These are phyloP conservation scores for Cladosporium sp. DNA, from an alignment of 2,329 filamentous ascomycete genomes.

Conservation along the genomic window DNA sequence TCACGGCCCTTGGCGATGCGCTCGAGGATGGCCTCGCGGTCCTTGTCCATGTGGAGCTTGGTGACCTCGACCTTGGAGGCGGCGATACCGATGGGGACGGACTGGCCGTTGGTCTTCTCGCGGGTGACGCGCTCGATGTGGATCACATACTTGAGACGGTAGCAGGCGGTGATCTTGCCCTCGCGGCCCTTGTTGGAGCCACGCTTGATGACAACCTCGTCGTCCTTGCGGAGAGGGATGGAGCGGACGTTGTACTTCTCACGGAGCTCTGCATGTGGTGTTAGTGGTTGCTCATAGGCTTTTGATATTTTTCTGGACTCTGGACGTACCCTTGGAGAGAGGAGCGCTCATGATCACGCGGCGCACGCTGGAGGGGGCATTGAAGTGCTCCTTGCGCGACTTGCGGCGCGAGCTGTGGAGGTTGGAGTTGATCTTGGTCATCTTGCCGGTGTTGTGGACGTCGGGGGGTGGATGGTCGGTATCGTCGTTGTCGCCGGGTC, in stretches of 20 bases:
- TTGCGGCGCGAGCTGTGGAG: slow-evolving; percentile 89
- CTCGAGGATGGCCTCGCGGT: slow-evolving; percentile 84
- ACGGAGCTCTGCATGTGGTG: slow-evolving; percentile 64
- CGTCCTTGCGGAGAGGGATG: slow-evolving; percentile 97
- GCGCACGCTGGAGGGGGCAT: slow-evolving; percentile 89
- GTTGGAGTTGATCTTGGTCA: slow-evolving; percentile 69
- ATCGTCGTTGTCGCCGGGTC: slow-evolving; percentile 26
- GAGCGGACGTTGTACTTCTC: slow-evolving; percentile 89
- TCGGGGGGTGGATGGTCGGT: slow-evolving; percentile 20
- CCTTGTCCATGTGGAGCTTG: slow-evolving; percentile 98
- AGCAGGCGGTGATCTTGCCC: slow-evolving; percentile 97
- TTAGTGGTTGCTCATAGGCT: slow-evolving; percentile 26
- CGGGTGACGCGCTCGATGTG: slow-evolving; percentile 95
- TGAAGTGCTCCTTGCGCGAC: slow-evolving; percentile 98
- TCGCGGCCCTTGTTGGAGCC: slow-evolving; percentile 96
- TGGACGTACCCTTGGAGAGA: slow-evolving; percentile 69
- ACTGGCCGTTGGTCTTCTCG: slow-evolving; percentile 97
- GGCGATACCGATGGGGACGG: slow-evolving; percentile 90
- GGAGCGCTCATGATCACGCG: slow-evolving; percentile 96
- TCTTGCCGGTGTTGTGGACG: slow-evolving; percentile 50
- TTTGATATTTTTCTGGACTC: slow-evolving; percentile 16
- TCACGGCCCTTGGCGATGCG: slow-evolving; percentile 80
- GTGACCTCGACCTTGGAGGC: slow-evolving; percentile 97
- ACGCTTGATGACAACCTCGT: slow-evolving; percentile 77
- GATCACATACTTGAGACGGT: slow-evolving; percentile 96